Conservation (phyloP, 164 flowering plant species). For the Chimonanthus salicifolius region DNA sequence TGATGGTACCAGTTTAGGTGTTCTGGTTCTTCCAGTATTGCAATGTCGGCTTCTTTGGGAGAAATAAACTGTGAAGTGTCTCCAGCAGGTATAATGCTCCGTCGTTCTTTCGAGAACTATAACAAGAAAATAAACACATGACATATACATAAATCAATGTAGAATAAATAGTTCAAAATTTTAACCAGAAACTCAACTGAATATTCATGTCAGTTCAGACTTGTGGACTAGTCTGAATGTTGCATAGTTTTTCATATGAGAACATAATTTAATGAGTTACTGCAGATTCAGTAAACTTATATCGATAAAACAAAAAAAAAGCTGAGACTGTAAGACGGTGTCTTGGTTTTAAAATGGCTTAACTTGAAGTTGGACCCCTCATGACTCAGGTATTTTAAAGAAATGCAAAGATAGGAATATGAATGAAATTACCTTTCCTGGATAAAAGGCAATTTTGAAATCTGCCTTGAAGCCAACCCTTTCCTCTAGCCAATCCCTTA, state of each 20-base stretch:
- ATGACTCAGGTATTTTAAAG: no score
- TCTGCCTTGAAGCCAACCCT: slow-evolving; percentile 88
- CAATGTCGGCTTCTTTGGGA: slow-evolving; percentile 79
- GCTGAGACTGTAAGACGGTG: not conserved
- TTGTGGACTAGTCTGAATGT: not conserved
- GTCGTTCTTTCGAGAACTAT: slow-evolving; percentile 66
- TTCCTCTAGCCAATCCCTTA: slow-evolving; percentile 91
- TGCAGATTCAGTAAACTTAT: not conserved
- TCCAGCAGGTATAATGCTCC: slow-evolving; percentile 79
- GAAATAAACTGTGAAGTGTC: slow-evolving; percentile 76
- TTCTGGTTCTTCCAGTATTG: slow-evolving; percentile 83
- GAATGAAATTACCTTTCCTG: slow-evolving; percentile 72
- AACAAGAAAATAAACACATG: slow-evolving; percentile 8
- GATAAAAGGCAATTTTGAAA: slow-evolving; percentile 87
- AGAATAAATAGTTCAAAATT: not conserved
- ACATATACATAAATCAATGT: not conserved
- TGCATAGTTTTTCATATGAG: no score
- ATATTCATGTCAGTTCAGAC: not conserved
- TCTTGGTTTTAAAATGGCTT: not conserved
- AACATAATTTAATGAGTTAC: not conserved
- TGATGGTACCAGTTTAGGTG: slow-evolving; percentile 85
- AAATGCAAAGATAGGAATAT: no score
- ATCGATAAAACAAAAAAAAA: not conserved
- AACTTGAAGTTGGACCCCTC: no score
- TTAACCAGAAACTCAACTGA: not conserved